Evolutionary conservation across 768 basidiomycete species (phyloP), one percentile per base, ranked within the genome.

Genomic region (Boletus rubescentipes): DNA sequence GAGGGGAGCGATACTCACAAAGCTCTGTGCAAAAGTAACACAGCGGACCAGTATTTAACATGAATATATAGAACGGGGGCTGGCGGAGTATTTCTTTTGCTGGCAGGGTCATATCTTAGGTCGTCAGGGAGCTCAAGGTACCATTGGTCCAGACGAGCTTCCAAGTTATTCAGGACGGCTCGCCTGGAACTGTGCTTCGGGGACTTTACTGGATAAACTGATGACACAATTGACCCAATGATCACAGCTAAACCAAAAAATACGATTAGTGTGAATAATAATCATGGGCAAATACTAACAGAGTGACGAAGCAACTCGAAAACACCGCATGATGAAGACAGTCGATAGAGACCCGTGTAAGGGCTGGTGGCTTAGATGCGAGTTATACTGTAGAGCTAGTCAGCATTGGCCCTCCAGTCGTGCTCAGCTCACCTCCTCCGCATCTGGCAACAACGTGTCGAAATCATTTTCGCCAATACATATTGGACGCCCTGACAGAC

Each of bases 11-110:
- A n/a, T 15, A 78, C 89, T 77, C 68, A 91, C 89, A 90, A 92
- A 15, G 87, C 88, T 47, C 90, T 79, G 67, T 91, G 81, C 36
- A 91, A 75, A 35, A 92, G 73, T 12, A 92, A 74, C 5, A 91
- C 84, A 16, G 87, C 78, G 8, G 81, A 83, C 82, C 87, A 89
- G 66, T 92, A 91, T 57, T 87, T 78, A 51, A 89, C 77, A 60
- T 92, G 87, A 38, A 91, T 72, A 42, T 82, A 77, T 30, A 91
- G 67, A 23, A 91, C 77, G 49, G 85, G 82, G 2, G 89, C 85
- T 5, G 85, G 78, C 9, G 86, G 86, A 10, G 74, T 67, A 9
- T 68, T 71, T 44, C 80, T 74, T 61, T 80, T 79, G 59, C 77
- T 82, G 12, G 79, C 72, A 34, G 80, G 71, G 57, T 87, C 84